These are phyloP conservation scores for Fusarium burgessii DNA, from an alignment of 2,329 filamentous ascomycete species.

Conservation along the genomic window DNA sequence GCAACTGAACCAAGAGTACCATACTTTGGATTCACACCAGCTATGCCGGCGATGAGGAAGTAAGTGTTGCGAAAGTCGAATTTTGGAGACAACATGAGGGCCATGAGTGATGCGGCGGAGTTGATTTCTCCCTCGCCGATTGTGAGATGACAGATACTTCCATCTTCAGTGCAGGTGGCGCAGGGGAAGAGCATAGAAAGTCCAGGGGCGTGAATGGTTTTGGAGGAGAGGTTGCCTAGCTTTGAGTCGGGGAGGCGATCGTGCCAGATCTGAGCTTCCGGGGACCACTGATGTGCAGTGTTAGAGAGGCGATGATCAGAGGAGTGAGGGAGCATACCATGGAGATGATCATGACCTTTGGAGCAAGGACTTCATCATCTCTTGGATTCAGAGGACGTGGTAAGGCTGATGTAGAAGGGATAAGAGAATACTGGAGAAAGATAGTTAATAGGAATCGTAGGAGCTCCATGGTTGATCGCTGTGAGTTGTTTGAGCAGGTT, in stretches of 20 bases:
- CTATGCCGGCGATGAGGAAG: slow-evolving; percentile 79
- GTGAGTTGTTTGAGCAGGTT: neutral
- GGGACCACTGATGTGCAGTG: slow-evolving; percentile 64
- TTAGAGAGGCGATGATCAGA: slow-evolving; percentile 9
- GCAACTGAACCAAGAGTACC: slow-evolving; percentile 75
- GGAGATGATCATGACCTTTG: slow-evolving; percentile 72
- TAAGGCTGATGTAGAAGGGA: neutral
- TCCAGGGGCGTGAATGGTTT: slow-evolving; percentile 70
- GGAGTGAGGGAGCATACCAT: slow-evolving; percentile 60
- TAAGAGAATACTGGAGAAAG: neutral
- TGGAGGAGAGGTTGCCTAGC: slow-evolving; percentile 66
- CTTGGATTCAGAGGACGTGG: neutral
- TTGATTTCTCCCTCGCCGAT: slow-evolving; percentile 81
- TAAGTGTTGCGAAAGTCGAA: slow-evolving; percentile 77
- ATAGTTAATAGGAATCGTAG: slow-evolving; percentile 11
- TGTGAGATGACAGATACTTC: slow-evolving; percentile 75
- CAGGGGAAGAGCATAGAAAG: slow-evolving; percentile 74
- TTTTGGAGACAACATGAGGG: slow-evolving; percentile 69
- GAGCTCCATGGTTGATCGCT: slow-evolving; percentile 21
- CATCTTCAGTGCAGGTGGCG: slow-evolving; percentile 71
- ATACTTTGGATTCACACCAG: slow-evolving; percentile 77
- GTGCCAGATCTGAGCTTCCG: slow-evolving; percentile 73
- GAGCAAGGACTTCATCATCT: slow-evolving; percentile 53
- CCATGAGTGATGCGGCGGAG: slow-evolving; percentile 73
- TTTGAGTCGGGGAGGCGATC: slow-evolving; percentile 58